A percentile compares a stretch with the other conserved stretches of the same genome.
Conservation (phyloP, 2,329 filamentous ascomycete genomes). For the Exophiala sp. region DNA sequence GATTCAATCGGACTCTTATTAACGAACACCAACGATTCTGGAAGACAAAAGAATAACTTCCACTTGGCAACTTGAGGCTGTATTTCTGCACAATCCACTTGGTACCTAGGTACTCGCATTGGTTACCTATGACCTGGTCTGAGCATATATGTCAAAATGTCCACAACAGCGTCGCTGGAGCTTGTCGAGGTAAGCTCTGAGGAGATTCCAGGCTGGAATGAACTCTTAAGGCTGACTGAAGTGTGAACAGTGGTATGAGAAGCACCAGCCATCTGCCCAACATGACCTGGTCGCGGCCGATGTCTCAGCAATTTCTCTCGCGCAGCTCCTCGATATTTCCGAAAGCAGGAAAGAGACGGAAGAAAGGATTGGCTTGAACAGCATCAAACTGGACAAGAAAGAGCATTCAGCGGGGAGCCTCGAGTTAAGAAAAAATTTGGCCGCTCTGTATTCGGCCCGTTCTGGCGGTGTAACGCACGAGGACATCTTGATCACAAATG, state of each 20-base stretch:
- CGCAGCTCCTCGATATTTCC: constrained; percentile 57
- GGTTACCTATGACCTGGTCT: background rate
- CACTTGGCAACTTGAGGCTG: background rate
- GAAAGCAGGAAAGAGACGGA: constrained; percentile 34
- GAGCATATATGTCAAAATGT: background rate
- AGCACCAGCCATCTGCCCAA: constrained; percentile 47
- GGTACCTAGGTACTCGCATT: background rate
- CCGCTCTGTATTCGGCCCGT: constrained; percentile 41
- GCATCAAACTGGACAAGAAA: constrained; percentile 28
- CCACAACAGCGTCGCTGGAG: background rate
- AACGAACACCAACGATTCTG: background rate
- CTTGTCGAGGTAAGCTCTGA: constrained; percentile 10
- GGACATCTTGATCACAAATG: constrained; percentile 68
- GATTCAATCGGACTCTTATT: no score
- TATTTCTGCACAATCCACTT: background rate
- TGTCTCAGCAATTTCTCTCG: constrained; percentile 65
- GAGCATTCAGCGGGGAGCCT: constrained; percentile 30
- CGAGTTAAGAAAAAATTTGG: constrained; percentile 31
- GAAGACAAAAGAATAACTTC: background rate
- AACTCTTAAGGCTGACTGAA: background rate
- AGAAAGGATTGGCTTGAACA: constrained; percentile 21
- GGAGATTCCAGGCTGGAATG: background rate
- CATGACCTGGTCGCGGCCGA: constrained; percentile 76
- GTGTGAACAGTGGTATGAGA: constrained; percentile 53
- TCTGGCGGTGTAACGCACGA: constrained; percentile 49